These are phyloP conservation scores for Gentiana dahurica DNA, from an alignment of 257 asterid genomes.

Conservation along the genomic window DNA sequence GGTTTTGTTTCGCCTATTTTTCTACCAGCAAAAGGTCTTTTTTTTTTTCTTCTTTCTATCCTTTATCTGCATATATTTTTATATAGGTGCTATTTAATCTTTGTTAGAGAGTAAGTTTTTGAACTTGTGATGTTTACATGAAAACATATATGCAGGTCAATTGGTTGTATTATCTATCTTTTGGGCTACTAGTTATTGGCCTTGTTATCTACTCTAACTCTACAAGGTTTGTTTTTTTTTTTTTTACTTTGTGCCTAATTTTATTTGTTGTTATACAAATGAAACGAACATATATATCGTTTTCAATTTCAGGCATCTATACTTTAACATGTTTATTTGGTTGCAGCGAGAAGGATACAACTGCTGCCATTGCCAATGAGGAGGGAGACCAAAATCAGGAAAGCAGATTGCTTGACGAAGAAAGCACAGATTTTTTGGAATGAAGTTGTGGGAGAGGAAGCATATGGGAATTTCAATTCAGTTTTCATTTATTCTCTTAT, in stretches of 20 bases:
- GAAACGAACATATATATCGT: too few species aligned
- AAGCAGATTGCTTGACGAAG: constrained; percentile 30
- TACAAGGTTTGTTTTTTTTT: constrained; percentile 25
- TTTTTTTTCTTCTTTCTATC: not conserved
- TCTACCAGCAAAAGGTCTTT: constrained; percentile 55
- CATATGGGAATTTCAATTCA: too few species aligned
- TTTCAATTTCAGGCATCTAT: too few species aligned
- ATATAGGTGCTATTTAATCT: not conserved
- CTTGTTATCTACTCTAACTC: constrained; percentile 49
- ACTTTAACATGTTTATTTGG: too few species aligned
- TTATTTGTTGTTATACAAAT: too few species aligned
- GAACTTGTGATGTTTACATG: too few species aligned
- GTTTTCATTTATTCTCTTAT: too few species aligned
- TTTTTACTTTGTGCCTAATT: too few species aligned
- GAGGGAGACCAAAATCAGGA: constrained; percentile 19
- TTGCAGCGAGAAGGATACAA: constrained; percentile 27
- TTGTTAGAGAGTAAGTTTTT: too few species aligned
- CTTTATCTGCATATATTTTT: not conserved
- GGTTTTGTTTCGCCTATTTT: constrained; percentile 44
- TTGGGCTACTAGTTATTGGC: constrained; percentile 45
- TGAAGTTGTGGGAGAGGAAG: too few species aligned
- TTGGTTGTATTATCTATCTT: constrained; percentile 58
- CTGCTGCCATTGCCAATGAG: constrained; percentile 2
- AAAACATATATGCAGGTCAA: constrained; percentile 39
- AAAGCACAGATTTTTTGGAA: constrained; percentile 8